Base-by-base conservation (phyloP, 805 yeast genomes). In the Citeromyces nyonsensis region DNA sequence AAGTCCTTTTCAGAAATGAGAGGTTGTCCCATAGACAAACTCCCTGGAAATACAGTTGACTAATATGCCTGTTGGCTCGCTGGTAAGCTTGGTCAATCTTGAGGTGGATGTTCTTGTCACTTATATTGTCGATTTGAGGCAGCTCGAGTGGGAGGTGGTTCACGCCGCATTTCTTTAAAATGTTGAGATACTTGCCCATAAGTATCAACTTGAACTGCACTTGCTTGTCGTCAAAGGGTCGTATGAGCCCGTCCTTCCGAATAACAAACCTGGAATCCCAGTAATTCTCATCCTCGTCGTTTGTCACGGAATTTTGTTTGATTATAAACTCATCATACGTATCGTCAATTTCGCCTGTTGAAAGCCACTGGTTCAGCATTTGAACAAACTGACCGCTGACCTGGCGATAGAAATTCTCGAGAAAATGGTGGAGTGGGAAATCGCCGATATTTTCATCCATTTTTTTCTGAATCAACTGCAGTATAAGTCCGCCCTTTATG, bases 171-270 rank as follows among this genome's bases (percentile, higher is more conserved):
- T 65, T 72, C 35, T 70, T 64, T 29, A 80, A 60, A 3, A 88
- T 75, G 44, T 83, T 81, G 35, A 85, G 56, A 42, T 76, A 76
- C 51, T 84, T 86, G 2, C 99, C 99, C 0, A 95, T 82, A 32
- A 73, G 58, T 15, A 88, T 56, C 0, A 88, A 63, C 49, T 78
- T 77, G 31, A 64, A 62, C 40, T 79, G 79, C 5, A 73, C 47
- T 2, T 61, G 66, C 15, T 56, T 58, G 26, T 60, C 52, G 5
- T 59, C 53, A 37, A 88, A 70, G 39, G 76, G 84, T 34, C 66
- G 63, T 4, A 88, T 72, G 25, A 85, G 44, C 0, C 88, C 93
- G 44, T 82, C 93, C 31, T 66, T 66, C 31, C 86, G 63, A 11
- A 85, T 61, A 5, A 80, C 66, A 48, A 69, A 91, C 37, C 82